These are phyloP conservation scores for Funneliformis mosseae DNA, from an alignment of 192 early-diverging fungal genomes.

Conservation along the genomic window DNA sequence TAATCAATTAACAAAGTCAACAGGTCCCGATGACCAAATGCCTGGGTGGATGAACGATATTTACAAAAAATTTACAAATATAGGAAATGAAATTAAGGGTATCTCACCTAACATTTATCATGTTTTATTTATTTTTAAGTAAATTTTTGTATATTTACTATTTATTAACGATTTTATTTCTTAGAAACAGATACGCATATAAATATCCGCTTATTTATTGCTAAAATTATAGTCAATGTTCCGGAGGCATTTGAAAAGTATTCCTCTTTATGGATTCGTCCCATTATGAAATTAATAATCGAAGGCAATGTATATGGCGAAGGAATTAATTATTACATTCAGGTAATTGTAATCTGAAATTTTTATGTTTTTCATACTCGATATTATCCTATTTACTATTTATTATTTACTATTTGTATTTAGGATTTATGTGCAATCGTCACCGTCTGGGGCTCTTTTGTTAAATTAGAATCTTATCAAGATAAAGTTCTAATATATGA, in stretches of 20 bases:
- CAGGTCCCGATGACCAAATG: constrained; percentile 43
- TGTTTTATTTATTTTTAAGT: background rate
- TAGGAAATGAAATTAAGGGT: constrained; percentile 36
- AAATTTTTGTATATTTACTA: background rate
- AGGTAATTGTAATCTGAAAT: constrained; percentile 44
- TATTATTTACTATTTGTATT: background rate
- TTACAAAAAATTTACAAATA: constrained; percentile 47
- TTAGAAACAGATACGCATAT: constrained; percentile 47
- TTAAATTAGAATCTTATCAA: constrained; percentile 40
- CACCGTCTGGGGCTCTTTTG: constrained; percentile 61
- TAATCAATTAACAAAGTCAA: constrained; percentile 42
- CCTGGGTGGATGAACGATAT: constrained; percentile 70
- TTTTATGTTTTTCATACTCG: background rate
- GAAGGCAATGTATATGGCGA: constrained; percentile 56
- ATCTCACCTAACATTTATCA: background rate
- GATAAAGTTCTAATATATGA: constrained; percentile 45
- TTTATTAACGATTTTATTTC: background rate
- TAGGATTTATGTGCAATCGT: constrained; percentile 69
- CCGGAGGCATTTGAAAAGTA: constrained; percentile 64
- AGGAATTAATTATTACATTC: constrained; percentile 71
- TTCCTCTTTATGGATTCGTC: constrained; percentile 60
- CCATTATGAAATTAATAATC: constrained; percentile 56
- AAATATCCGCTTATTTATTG: constrained; percentile 64
- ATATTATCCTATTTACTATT: background rate
- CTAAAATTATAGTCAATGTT: constrained; percentile 65